Conservation (phyloP, 2,329 filamentous ascomycete genomes). For the Trichoderma endophyticum region DNA sequence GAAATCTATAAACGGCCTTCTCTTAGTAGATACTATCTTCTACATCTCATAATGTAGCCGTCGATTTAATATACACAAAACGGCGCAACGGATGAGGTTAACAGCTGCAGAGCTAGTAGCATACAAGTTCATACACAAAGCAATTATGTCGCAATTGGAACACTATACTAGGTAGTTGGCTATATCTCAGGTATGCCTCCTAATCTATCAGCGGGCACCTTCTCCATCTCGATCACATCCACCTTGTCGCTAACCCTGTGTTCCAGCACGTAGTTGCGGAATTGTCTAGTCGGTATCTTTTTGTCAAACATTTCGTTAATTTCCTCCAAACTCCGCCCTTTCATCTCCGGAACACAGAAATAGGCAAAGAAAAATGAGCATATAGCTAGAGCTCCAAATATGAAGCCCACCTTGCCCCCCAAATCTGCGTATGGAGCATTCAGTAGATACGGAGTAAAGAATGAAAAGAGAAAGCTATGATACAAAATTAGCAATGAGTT, state of each 20-base stretch:
- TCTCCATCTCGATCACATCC: neutral
- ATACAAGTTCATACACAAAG: neutral
- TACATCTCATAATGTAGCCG: no score
- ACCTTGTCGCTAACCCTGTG: neutral
- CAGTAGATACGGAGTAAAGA: constrained; percentile 7
- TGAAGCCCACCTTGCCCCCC: constrained; percentile 3
- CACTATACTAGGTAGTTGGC: neutral
- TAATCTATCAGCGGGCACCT: neutral
- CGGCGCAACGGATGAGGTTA: neutral
- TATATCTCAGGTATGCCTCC: neutral
- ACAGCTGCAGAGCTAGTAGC: neutral
- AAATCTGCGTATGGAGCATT: constrained; percentile 3
- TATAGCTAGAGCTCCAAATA: neutral
- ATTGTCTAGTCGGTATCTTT: neutral
- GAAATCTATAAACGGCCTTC: no score
- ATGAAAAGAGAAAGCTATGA: constrained; percentile 7
- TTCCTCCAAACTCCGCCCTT: neutral
- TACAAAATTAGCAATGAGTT: neutral
- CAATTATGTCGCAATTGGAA: neutral
- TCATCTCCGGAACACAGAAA: constrained; percentile 9
- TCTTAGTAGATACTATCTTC: no score
- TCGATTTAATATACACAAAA: no score
- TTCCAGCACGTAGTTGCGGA: neutral
- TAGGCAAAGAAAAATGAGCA: constrained; percentile 9
- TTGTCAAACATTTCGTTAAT: constrained; percentile 15